A percentile compares a stretch with the other conserved stretches of the same genome.
phyloP scores from a whole-genome alignment of 768 basidiomycete species.

The Mycena chlorophos region DNA sequence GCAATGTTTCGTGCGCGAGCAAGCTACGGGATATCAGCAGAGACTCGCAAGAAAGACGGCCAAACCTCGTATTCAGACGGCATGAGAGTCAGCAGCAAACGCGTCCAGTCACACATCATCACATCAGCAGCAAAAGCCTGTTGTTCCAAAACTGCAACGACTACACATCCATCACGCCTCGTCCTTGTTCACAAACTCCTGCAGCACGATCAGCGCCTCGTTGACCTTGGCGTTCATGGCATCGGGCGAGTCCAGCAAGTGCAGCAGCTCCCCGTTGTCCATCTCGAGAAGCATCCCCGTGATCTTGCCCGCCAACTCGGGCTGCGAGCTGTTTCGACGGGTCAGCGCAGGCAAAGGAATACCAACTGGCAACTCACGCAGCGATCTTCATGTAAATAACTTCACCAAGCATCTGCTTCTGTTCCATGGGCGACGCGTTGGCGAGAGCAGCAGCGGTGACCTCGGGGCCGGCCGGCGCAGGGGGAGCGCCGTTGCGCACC shows the following conservation, averaged over 20 bases:
- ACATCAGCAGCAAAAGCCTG: not conserved
- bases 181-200: slow-evolving; percentile 67
- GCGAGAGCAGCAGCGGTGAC: slow-evolving; percentile 53
- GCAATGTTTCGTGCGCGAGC: slow-evolving; percentile 83
- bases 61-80: slow-evolving; percentile 50
- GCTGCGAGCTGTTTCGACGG: slow-evolving; percentile 70
- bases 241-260: slow-evolving; percentile 79
- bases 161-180: slow-evolving; percentile 13
- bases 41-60: no score
- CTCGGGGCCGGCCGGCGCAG: slow-evolving; percentile 41
- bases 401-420: slow-evolving; percentile 99
- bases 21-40: no score
- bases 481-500: slow-evolving; percentile 34
- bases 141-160: not conserved
- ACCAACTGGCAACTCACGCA: slow-evolving; percentile 47
- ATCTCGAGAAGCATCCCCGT: slow-evolving; percentile 99
- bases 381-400: slow-evolving; percentile 91
- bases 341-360: no score
- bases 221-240: slow-evolving; percentile 87
- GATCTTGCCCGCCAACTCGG: slow-evolving; percentile 96
- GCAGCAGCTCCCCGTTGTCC: slow-evolving; percentile 92
- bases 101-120: not conserved
- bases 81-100: slow-evolving; percentile 1
- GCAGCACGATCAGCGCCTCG: slow-evolving; percentile 87
- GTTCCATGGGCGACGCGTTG: slow-evolving; percentile 74